Evolutionary conservation across 495 filamentous ascomycete genomes (phyloP), one percentile per base, ranked within the genome.

Genomic region (Aspergillus bertholletiae): DNA sequence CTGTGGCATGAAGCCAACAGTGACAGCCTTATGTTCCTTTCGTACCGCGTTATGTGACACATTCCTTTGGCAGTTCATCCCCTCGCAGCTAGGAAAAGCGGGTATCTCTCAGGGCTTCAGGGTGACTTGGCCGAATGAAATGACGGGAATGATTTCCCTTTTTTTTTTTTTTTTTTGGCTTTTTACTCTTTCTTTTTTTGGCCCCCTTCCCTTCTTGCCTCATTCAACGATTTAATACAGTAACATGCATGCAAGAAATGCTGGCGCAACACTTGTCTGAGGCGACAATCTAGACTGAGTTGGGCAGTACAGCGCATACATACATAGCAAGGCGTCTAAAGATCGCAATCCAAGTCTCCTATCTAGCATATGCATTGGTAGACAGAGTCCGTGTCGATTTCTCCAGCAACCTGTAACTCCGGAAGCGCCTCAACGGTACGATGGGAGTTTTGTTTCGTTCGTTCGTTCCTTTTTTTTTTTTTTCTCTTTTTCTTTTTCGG

Each of bases 21-120:
- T 48, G 56, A 54, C 43, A 56, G 51, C 47, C 49, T 50, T 56
- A 49, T 32, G 52, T 62, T 53, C 24, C 54, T 56, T 54, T 50
- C 40, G 46, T 53, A 49, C 28, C n/a, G 28, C 49, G 37, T 34
- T 54, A 59, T 54, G 51, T 55, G 50, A 59, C 56, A 55, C 60
- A 63, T 63, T 63, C 60, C 24, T 30, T 46, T 41, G 45, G 46
- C 50, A 53, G 49, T 51, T 32, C n/a, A 17, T 22, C 50, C 35
- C 40, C 53, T 49, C 41, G 51, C 44, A 46, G 49, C 47, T 39
- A 55, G 22, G 22, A 40, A 43, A 43, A 43, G 39, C 39, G 39
- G 39, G 39, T 46, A 24, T 15, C 13, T n/a, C 13, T 37, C 34
- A 37, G 34, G 34, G 34, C 47, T 35, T n/a, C 49, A 41, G 49